Percentiles rank a stretch among this genome's conserved stretches.
phyloP scores from a whole-genome alignment of 2,329 filamentous ascomycete species.

The Aspergillus glaucus region DNA sequence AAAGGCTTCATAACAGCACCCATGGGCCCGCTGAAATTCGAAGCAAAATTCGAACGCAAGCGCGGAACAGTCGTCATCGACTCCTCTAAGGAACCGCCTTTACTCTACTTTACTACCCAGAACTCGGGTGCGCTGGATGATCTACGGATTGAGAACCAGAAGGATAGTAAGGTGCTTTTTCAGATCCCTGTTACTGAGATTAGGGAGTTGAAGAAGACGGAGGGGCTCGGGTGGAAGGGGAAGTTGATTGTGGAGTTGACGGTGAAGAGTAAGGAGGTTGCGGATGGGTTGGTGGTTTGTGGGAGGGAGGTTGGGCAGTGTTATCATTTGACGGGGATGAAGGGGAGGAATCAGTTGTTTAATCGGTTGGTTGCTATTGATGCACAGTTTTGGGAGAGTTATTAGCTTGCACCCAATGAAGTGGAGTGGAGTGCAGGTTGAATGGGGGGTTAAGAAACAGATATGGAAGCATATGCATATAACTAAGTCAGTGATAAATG shows the following conservation, averaged over 20 bases:
- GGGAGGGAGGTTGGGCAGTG: conserved; percentile 47
- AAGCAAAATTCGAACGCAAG: conserved; percentile 62
- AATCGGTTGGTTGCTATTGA: conserved; percentile 72
- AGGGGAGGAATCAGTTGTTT: conserved; percentile 69
- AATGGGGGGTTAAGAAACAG: no score
- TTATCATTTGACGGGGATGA: conserved; percentile 63
- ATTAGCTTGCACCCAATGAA: conserved; percentile 38
- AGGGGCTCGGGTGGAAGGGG: conserved; percentile 76
- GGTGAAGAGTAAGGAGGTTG: conserved; percentile 60
- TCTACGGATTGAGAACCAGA: conserved; percentile 45
- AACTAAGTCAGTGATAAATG: no score
- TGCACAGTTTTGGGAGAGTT: conserved; percentile 75
- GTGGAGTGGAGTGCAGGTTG: no score
- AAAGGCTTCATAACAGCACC: conserved; percentile 35
- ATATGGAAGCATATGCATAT: no score
- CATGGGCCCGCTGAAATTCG: conserved; percentile 70
- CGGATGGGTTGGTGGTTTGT: conserved; percentile 65
- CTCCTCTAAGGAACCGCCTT: conserved; percentile 28
- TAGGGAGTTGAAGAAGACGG: conserved; percentile 66
- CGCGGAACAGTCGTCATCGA: conserved; percentile 66
- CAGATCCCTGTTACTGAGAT: conserved; percentile 65
- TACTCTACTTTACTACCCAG: conserved; percentile 55
- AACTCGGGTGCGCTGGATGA: conserved; percentile 27
- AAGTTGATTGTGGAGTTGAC: conserved; percentile 79
- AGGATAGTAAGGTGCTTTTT: conserved; percentile 56